These are phyloP conservation scores for Bathelium albidoporum DNA, from an alignment of 495 filamentous ascomycete species.

Conservation along the genomic window DNA sequence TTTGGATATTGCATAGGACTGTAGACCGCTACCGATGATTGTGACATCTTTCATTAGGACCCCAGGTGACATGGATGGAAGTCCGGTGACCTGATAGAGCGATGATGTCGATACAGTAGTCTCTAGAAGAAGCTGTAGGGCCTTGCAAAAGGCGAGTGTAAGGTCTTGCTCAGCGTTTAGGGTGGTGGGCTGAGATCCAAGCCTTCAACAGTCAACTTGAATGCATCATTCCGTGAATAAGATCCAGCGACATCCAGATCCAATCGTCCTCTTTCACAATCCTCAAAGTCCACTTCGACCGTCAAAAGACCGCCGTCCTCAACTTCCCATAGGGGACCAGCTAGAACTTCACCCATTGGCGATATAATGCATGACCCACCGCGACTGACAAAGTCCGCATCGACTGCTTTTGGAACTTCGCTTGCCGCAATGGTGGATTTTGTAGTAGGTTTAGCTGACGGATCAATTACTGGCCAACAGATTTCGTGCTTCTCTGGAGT, in stretches of 20 bases:
- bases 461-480: slow-evolving; percentile 31
- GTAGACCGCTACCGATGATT: too few relatives aligned
- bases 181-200: slow-evolving; percentile 65
- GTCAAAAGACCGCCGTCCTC: slow-evolving; percentile 47
- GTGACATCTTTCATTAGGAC: too few relatives aligned
- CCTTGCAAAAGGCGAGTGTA: background rate
- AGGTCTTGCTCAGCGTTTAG: slow-evolving; percentile 19
- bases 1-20: too few relatives aligned
- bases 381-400: slow-evolving; percentile 46
- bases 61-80: too few relatives aligned
- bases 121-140: background rate
- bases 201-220: slow-evolving; percentile 66
- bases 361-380: slow-evolving; percentile 78
- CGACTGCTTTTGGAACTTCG: slow-evolving; percentile 16
- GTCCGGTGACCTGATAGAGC: too few relatives aligned
- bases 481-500: slow-evolving; percentile 46
- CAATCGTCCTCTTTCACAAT: slow-evolving; percentile 50
- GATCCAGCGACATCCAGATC: slow-evolving; percentile 66
- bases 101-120: too few relatives aligned
- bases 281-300: slow-evolving; percentile 49
- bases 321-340: slow-evolving; percentile 75
- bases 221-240: slow-evolving; percentile 75
- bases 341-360: slow-evolving; percentile 66
- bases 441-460: slow-evolving; percentile 9
- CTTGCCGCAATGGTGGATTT: slow-evolving; percentile 5